Conservation (phyloP, 2,329 filamentous ascomycete species). For the Tolypocladium guangdongense region DNA sequence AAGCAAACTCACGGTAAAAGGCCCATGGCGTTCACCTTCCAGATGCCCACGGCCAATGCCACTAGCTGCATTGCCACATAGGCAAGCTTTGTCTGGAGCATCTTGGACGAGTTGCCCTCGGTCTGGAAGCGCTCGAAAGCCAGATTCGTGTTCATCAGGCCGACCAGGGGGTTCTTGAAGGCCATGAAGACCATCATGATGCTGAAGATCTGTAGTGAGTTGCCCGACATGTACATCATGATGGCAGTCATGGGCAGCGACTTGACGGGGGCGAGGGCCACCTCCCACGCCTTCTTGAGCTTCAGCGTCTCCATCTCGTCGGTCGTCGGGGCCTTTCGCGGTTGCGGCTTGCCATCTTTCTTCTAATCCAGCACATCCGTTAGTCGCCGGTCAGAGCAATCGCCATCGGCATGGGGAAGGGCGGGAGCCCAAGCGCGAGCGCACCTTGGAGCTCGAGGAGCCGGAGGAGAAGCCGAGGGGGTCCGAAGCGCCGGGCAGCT, state of each 20-base stretch:
- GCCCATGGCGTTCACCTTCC: conserved; percentile 97
- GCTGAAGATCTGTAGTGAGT: conserved; percentile 95
- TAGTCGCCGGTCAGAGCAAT: background rate
- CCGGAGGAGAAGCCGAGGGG: conserved; percentile 70
- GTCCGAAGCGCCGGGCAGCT: conserved; percentile 61
- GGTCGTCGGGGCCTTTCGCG: conserved; percentile 56
- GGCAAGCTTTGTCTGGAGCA: conserved; percentile 75
- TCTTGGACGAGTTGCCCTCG: conserved; percentile 58
- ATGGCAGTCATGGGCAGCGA: conserved; percentile 95
- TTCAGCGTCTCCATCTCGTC: conserved; percentile 93
- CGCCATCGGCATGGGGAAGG: background rate
- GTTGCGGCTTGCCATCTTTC: conserved; percentile 37
- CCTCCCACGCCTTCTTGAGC: conserved; percentile 97
- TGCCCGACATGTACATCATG: conserved; percentile 99
- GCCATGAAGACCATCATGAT: conserved; percentile 99
- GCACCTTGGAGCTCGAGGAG: conserved; percentile 46
- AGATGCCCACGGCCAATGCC: conserved; percentile 75
- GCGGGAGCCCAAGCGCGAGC: too few relatives aligned
- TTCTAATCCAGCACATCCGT: conserved; percentile 32
- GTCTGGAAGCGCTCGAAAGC: conserved; percentile 91
- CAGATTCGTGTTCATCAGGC: conserved; percentile 69
- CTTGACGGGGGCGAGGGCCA: conserved; percentile 88
- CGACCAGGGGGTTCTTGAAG: conserved; percentile 91
- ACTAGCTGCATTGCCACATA: conserved; percentile 82
- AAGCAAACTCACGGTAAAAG: conserved; percentile 65